Evolutionary conservation across 192 early-diverging fungal species (phyloP), one percentile per base, ranked within the genome.

Genomic region (Backusella macrospora): DNA sequence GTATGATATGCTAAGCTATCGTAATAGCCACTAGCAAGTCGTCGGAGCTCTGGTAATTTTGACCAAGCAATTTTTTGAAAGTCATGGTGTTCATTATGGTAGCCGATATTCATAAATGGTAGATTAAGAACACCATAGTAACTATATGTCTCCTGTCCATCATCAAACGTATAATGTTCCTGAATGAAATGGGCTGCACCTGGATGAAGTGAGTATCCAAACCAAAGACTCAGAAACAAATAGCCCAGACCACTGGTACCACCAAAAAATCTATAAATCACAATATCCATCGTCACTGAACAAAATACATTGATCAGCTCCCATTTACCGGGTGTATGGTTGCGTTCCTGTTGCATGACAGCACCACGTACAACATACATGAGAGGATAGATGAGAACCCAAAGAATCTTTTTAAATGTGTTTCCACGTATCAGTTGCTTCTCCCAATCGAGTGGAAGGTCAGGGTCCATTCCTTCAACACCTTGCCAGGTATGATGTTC

Each of bases 31-130:
- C 90, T 86, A 5, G 96, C 96, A 39, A 94, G 85, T 21, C 85
- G 84, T 45, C 91, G 87, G 67, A 97, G 77, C 42, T 86, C 81
- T 10, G 95, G 96, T 45, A 98, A 87, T 75, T 89, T 88, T 16
- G 92, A 89, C 92, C 96, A 96, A 37, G 96, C 91, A 66, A 97
- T 88, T 68, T 89, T 91, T 76, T 90, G 90, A 85, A 97, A 97
- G 82, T 98, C 97, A 85, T 98, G 96, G 87, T 98, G 97, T 86
- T 98, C 97, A 81, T 95, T 97, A 85, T 98, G 97, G 81, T 94
- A 96, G 45, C 97, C 97, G 70, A 97, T 93, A 90, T 98, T 98
- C 84, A 96, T 90, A 77, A 91, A 93, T 47, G 93, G 85, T 37
- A 81, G 76, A 86, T 98, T 98, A 45, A 95, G 82, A 64, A 85